Base-by-base conservation (phyloP, 2,329 filamentous ascomycete species). In the Chaetomium strumarium region DNA sequence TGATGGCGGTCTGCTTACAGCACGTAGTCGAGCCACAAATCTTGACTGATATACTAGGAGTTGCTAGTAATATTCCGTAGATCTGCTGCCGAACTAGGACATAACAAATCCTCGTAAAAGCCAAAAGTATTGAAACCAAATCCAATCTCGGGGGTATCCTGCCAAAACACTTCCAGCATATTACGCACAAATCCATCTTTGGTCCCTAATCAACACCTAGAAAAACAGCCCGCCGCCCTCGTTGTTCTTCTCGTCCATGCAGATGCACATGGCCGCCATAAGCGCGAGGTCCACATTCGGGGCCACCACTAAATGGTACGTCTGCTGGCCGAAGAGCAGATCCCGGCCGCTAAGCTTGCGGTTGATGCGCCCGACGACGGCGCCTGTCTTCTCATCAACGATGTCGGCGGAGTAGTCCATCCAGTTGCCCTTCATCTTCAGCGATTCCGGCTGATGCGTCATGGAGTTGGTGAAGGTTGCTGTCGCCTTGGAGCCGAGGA, bases 251-350 rank as follows among this genome's bases (percentile, higher is more conserved):
- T 87, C 83, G 58, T 88, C 85, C 55, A 88, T 69, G 55, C 78
- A 82, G 48, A 88, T 81, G 63, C 83, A 87, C 62, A 88, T 70
- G 11, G 84, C 85, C 0, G 75, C 80, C 58, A 88, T 77, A 43
- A 88, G 62, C 4, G 81, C 77, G 67, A 85, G 75, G 62, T 89
- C 85, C 7, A 86, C 79, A 14, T 79, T 79, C 0, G 84, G 81
- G 1, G 83, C 83, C 6, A 88, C 75, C 0, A 74, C 74, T 5
- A 88, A 73, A 1, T 73, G 77, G 58, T 88, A 88, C 4, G 82
- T 84, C 68, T 87, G 82, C 68, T 84, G 75, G 10, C 75, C 78
- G 38, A 76, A 77, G 20, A 85, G 64, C 2, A 85, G 63, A 60
- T 86, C 75, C 31, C 80, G 71, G 33, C 71, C 72, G 58, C 76